A percentile compares a stretch with the other conserved stretches of the same genome.
Conservation (phyloP, 192 early-diverging fungal genomes). For the Backusella parvicylindrica region DNA sequence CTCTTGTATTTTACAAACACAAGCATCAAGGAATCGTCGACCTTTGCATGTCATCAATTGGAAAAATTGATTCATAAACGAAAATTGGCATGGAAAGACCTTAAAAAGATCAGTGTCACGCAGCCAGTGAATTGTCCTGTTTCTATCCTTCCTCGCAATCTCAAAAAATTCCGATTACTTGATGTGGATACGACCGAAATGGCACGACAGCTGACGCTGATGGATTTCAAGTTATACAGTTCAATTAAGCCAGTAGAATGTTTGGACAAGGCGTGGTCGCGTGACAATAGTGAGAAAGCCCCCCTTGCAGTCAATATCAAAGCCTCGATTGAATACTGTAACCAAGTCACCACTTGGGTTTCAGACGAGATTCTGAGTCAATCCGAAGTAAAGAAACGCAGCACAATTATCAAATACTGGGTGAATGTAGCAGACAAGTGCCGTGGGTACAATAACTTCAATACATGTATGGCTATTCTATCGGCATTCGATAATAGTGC, state of each 20-base stretch:
- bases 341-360: slow-evolving; percentile 89
- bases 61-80: slow-evolving; percentile 75
- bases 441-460: slow-evolving; percentile 89
- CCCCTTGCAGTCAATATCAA: slow-evolving; percentile 81
- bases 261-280: slow-evolving; percentile 87
- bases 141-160: slow-evolving; percentile 79
- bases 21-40: slow-evolving; percentile 68
- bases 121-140: slow-evolving; percentile 63
- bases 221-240: slow-evolving; percentile 80
- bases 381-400: slow-evolving; percentile 77
- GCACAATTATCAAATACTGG: slow-evolving; percentile 76
- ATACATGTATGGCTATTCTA: slow-evolving; percentile 86
- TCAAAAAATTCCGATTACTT: slow-evolving; percentile 75
- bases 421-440: slow-evolving; percentile 84
- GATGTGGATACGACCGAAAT: slow-evolving; percentile 92
- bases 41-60: slow-evolving; percentile 65
- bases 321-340: slow-evolving; percentile 81
- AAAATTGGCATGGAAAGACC: slow-evolving; percentile 44
- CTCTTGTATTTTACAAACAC: slow-evolving; percentile 70
- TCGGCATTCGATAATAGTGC: slow-evolving; percentile 87
- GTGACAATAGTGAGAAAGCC: slow-evolving; percentile 50
- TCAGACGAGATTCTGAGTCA: slow-evolving; percentile 79
- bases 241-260: slow-evolving; percentile 86
- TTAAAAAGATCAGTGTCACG: slow-evolving; percentile 62
- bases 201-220: slow-evolving; percentile 92